Base-by-base conservation (phyloP, 2,329 filamentous ascomycete genomes). In the Clonostachys rhizophaga region DNA sequence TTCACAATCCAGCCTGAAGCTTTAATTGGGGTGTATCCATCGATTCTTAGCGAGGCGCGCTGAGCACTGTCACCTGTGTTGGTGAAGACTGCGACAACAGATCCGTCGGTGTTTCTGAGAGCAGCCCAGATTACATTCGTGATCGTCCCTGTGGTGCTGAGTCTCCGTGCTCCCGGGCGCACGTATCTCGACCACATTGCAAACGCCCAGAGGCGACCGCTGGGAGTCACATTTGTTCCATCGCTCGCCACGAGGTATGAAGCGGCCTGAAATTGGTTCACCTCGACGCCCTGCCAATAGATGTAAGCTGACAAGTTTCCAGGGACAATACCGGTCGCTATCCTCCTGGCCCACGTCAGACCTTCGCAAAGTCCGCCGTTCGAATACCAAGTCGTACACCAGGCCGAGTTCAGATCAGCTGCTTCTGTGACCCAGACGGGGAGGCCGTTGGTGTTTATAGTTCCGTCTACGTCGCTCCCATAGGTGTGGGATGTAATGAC, bases 321-420 rank as follows among this genome's bases (percentile, higher is more conserved):
- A 53, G 69, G 70, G 6, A 74, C 65, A 13, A 81, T 61, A 17
- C 69, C 74, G 34, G 66, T 66, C 58, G 74, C 72, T 41, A 81
- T 71, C 52, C 75, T 73, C 53, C 74, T 73, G 2, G 77, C 78
- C 77, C 76, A 81, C 3, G 74, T 78, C 52, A 76, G 63, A 7
- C 77, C 78, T 50, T 81, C 78, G 36, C 70, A 70, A 0, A 64
- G 58, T 10, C 67, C 71, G 41, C 76, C 74, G 49, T 56, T 64
- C 1, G 54, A 49, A 55, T 75, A 78, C 72, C 74, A 81, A 2
- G 65, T 61, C 5, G 72, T 68, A 6, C 35, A 24, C 33, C 47
- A 46, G 24, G 14, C 35, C 24, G 33, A n/a, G 40, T 40, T 40
- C 12, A 20, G 12, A 13, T 41, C 39, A 30, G 44, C 48, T 16